phyloP scores from a whole-genome alignment of 2,329 filamentous ascomycete species.

The Aspergillus fumigatiaffinis region DNA sequence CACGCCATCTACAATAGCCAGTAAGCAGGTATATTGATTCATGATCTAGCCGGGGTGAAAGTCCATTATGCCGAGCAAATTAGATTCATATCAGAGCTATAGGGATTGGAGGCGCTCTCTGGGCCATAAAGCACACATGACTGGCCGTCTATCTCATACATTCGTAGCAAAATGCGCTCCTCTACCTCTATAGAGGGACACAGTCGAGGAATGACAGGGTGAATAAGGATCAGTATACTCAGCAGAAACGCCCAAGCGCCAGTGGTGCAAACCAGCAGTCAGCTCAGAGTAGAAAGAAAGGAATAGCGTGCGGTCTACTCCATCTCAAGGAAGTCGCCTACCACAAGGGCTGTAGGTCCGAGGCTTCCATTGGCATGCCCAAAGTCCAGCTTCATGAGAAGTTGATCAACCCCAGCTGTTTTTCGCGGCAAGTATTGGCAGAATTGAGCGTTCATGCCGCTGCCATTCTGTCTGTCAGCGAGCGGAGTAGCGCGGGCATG shows the following conservation, averaged over 20 bases:
- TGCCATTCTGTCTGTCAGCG: conserved; percentile 24
- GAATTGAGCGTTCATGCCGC: conserved; percentile 11
- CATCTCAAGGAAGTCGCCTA: conserved; percentile 1
- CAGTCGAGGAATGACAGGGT: neutral
- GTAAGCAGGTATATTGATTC: no score
- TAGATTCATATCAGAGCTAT: neutral
- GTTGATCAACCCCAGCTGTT: conserved; percentile 73
- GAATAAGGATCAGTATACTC: neutral
- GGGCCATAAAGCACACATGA: neutral
- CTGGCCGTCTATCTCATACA: neutral
- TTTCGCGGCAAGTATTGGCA: conserved; percentile 63
- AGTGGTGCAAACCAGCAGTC: neutral
- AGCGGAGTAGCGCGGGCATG: conserved; percentile 25
- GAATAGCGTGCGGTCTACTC: conserved; percentile 1
- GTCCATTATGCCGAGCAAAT: no score
- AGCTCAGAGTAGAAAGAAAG: neutral
- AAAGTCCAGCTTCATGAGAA: conserved; percentile 87
- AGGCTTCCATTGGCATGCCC: conserved; percentile 25
- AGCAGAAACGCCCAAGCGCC: neutral
- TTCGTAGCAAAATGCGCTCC: neutral
- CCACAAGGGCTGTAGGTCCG: conserved; percentile 2
- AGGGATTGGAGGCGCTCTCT: no score
- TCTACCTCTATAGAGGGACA: neutral
- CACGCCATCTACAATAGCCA: no score
- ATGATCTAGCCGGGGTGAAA: no score